phyloP scores from a whole-genome alignment of 352 stramenopile species.

The Pythium phragmitis region DNA sequence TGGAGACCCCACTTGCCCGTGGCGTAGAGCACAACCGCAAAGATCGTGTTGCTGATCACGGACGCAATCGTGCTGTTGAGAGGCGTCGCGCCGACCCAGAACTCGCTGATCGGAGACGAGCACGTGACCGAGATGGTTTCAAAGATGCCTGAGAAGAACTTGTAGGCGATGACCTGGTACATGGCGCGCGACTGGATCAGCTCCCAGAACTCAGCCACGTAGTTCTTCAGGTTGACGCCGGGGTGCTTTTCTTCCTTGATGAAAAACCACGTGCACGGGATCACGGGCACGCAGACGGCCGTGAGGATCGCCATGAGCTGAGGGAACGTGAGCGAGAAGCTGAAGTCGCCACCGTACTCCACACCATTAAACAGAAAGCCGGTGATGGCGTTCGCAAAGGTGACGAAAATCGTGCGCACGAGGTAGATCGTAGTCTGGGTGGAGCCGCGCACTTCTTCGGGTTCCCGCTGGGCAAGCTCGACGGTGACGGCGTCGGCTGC shows the following conservation, averaged over 20 bases:
- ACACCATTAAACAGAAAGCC: conserved; percentile 27
- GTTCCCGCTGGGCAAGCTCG: conserved; percentile 29
- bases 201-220: conserved; percentile 25
- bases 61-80: conserved; percentile 19
- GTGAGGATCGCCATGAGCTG: conserved; percentile 21
- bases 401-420: conserved; percentile 17
- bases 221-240: conserved; percentile 10
- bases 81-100: conserved; percentile 20
- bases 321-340: conserved; percentile 15
- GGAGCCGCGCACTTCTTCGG: conserved; percentile 21
- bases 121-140: conserved; percentile 10
- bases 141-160: conserved; percentile 16
- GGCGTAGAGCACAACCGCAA: conserved; percentile 13
- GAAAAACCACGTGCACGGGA: conserved; percentile 26
- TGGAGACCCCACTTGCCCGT: conserved; percentile 22
- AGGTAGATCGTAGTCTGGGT: conserved; percentile 29
- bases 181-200: conserved; percentile 23
- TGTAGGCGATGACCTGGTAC: conserved; percentile 23
- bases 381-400: conserved; percentile 8
- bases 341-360: conserved; percentile 20
- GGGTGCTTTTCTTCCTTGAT: conserved; percentile 19
- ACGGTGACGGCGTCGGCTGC: conserved; percentile 23
- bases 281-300: conserved; percentile 10
- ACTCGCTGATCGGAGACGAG: conserved; percentile 6
- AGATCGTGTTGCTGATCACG: conserved; percentile 14